A percentile compares a stretch with the other conserved stretches of the same genome.
Conservation (phyloP, 1,284 basidiomycete genomes). For the Somion occarium region DNA sequence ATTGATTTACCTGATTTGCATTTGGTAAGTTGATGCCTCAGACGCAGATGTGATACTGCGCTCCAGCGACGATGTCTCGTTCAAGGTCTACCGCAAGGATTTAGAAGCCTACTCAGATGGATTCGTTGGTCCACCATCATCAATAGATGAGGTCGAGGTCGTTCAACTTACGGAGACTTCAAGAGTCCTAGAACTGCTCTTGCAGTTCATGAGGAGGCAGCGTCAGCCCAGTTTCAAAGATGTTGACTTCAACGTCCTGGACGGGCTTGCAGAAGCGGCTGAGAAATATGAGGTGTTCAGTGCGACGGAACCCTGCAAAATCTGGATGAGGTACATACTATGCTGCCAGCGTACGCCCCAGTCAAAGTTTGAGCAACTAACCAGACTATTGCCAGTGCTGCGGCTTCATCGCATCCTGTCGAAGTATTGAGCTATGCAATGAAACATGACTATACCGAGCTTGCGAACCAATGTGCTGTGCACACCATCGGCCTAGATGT, state of each 20-base stretch:
- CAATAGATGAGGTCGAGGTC: constrained; percentile 15
- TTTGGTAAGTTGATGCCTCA: neutral
- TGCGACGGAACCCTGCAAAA: constrained; percentile 10
- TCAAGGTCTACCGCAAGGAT: constrained; percentile 16
- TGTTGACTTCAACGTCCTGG: neutral
- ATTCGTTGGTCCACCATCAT: constrained; percentile 10
- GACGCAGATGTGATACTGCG: neutral
- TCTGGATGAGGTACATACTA: constrained; percentile 10
- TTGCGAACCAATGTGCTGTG: neutral
- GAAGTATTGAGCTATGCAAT: constrained; percentile 4
- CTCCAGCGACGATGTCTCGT: constrained; percentile 16
- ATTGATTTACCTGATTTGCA: neutral
- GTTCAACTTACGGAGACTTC: constrained; percentile 22
- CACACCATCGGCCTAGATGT: neutral
- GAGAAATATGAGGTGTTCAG: constrained; percentile 13
- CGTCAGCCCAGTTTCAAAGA: constrained; percentile 4
- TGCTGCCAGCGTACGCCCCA: no score
- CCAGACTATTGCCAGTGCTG: no score
- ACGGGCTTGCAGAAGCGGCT: constrained; percentile 9
- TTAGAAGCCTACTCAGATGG: constrained; percentile 14
- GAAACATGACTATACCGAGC: constrained; percentile 2
- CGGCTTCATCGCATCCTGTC: neutral
- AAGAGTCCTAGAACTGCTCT: constrained; percentile 12
- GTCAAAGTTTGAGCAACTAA: no score
- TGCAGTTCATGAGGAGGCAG: constrained; percentile 13